A percentile compares a stretch with the other conserved stretches of the same genome.
Conservation (phyloP, 345 rosid genomes). For the Populus alba region DNA sequence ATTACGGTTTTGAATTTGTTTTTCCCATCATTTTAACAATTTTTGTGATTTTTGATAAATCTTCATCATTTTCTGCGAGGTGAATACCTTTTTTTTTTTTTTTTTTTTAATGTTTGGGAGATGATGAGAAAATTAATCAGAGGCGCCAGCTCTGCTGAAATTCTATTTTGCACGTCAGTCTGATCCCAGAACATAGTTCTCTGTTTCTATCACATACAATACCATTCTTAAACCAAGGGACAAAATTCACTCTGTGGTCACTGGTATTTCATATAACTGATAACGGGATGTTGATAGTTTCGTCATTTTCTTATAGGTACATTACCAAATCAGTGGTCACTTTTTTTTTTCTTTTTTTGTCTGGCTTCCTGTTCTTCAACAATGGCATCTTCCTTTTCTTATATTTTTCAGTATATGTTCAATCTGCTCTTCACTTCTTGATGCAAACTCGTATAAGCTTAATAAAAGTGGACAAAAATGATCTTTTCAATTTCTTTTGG, state of each 20-base stretch:
- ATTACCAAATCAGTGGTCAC: background rate
- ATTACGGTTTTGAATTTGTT: background rate
- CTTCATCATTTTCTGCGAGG: background rate
- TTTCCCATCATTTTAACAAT: background rate
- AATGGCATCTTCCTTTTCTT: background rate
- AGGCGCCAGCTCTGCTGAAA: slow-evolving; percentile 20
- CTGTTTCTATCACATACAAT: background rate
- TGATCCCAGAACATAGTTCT: slow-evolving; percentile 17
- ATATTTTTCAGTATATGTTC: background rate
- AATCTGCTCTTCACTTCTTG: background rate
- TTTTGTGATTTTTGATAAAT: background rate
- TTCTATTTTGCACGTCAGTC: slow-evolving; percentile 33
- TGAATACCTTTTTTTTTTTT: background rate
- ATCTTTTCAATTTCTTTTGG: background rate
- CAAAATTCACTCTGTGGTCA: background rate
- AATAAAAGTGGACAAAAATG: background rate
- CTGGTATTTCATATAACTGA: background rate
- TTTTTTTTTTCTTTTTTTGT: no score
- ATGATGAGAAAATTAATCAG: slow-evolving; percentile 14
- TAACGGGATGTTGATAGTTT: background rate
- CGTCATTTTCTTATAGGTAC: background rate
- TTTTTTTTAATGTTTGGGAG: background rate
- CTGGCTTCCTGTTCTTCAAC: background rate
- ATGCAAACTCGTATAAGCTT: background rate
- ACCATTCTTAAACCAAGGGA: background rate